A percentile compares a stretch with the other conserved stretches of the same genome.
Evolutionary conservation across 768 basidiomycete species (phyloP).

Genomic region (Kwoniella sp.): DNA sequence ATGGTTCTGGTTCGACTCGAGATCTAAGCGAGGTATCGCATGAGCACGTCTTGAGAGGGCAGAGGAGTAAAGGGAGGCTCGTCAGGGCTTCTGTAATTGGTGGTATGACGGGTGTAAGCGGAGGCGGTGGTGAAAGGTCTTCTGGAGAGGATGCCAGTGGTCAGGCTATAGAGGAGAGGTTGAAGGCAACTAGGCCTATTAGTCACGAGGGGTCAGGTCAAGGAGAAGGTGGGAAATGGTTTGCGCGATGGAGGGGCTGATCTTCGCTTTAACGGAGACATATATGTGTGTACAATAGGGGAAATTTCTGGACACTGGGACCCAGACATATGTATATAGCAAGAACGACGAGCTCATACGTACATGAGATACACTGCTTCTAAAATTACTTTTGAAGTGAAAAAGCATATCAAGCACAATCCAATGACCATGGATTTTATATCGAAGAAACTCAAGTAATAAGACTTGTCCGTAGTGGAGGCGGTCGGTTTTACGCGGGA

Average conservation of each 20-base stretch:
- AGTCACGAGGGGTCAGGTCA: not conserved
- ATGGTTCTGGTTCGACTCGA: not conserved
- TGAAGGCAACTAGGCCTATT: constrained; percentile 1
- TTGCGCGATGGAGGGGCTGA: constrained; percentile 4
- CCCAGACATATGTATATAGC: too few species aligned
- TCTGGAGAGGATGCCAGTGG: not conserved
- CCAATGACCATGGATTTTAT: too few species aligned
- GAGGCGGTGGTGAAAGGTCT: not conserved
- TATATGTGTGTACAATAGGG: too few species aligned
- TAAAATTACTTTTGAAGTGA: too few species aligned
- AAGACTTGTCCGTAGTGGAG: too few species aligned
- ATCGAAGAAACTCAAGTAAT: too few species aligned
- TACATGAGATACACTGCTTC: too few species aligned
- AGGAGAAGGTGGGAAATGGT: constrained; percentile 7
- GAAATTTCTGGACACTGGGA: too few species aligned
- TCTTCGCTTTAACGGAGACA: too few species aligned
- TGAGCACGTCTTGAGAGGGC: constrained; percentile 13
- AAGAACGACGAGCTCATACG: too few species aligned
- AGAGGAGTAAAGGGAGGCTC: constrained; percentile 12
- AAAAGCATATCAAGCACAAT: too few species aligned
- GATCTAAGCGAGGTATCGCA: constrained; percentile 7
- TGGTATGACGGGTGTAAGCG: not conserved
- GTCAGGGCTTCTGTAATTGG: constrained; percentile 14
- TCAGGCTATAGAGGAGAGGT: constrained; percentile 4
- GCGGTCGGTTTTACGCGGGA: not conserved